Evolutionary conservation across 306 rosid genomes (phyloP), one percentile per base, ranked within the genome.

Genomic region (Amphicarpaea edgeworthii): DNA sequence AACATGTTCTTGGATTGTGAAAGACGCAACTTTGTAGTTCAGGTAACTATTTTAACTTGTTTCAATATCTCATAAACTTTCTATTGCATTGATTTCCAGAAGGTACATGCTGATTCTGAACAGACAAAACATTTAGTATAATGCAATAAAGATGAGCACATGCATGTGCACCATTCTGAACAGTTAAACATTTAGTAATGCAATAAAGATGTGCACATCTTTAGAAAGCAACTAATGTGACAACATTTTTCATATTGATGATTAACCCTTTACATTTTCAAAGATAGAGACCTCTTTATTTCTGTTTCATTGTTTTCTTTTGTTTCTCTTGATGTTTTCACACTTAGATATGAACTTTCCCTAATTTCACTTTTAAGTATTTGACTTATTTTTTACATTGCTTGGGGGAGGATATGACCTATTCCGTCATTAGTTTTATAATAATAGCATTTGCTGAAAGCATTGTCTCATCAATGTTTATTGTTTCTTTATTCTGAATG

Each of bases 1-100:
- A 78, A 85, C 79, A 94, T 94, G 98, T 94, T 94, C 88, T 71
- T 82, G 64, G 98, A 94, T 75, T 94, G 98, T 72, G 98, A 94
- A 80, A 79, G 97, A 74, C 95, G 97, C 76, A 94, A 90, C 79
- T 94, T 94, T 46, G 98, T 94, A 12, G 70, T 87, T 79, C 98
- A 90, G 97, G 98, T 94, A 87, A 72, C n/a, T 20, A 15, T 66
- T 26, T n/a, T 19, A n/a, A 63, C 70, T 32, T 28, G 32, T 59
- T 69, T 60, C 47, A 8, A 42, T 68, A 74, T 58, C 55, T 34
- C 53, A 74, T 42, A 30, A 34, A 45, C 46, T 24, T 41, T 38
- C 23, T 37, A 15, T 75, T 26, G 57, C 59, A 3, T 47, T 59
- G 17, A 49, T 73, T 68, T 40, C 49, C 34, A 12, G 37, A 53